Conservation (phyloP, 2,329 filamentous ascomycete genomes). For the Microcera coccophila region DNA sequence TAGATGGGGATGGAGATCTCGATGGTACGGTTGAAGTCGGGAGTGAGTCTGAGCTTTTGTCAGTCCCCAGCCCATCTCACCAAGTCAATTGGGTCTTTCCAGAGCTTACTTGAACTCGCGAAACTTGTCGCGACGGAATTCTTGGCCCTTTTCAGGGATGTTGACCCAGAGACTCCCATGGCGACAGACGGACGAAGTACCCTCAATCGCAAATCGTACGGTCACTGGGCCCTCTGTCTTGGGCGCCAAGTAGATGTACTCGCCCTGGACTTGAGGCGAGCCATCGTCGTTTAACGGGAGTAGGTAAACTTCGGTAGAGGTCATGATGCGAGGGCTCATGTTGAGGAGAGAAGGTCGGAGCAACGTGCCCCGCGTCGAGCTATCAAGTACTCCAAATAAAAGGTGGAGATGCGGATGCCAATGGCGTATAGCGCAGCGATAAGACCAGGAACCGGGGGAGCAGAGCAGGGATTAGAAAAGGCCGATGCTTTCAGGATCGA, state of each 20-base stretch:
- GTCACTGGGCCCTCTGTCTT: slow-evolving; percentile 68
- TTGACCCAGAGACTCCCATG: slow-evolving; percentile 97
- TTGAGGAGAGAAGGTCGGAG: slow-evolving; percentile 30
- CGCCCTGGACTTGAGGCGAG: slow-evolving; percentile 80
- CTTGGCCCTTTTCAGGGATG: slow-evolving; percentile 70
- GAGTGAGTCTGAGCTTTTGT: slow-evolving; percentile 60
- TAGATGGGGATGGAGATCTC: slow-evolving; percentile 85
- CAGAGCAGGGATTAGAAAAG: background rate
- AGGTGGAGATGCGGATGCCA: background rate
- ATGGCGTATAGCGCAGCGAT: background rate
- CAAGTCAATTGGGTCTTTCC: background rate
- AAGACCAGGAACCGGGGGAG: background rate
- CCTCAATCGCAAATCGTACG: slow-evolving; percentile 86
- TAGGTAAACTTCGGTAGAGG: slow-evolving; percentile 73
- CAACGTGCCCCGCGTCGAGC: slow-evolving; percentile 24
- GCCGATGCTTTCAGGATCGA: no score
- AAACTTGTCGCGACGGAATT: slow-evolving; percentile 76
- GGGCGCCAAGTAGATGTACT: slow-evolving; percentile 88
- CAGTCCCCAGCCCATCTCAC: background rate
- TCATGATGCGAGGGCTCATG: slow-evolving; percentile 60
- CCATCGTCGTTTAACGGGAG: slow-evolving; percentile 90
- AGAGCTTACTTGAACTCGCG: slow-evolving; percentile 77
- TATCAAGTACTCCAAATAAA: background rate
- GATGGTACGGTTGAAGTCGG: slow-evolving; percentile 88
- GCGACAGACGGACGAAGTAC: slow-evolving; percentile 91